A percentile compares a stretch with the other conserved stretches of the same genome.
These are phyloP conservation scores for Russula compacta DNA, from an alignment of 768 basidiomycete species.

Conservation along the genomic window DNA sequence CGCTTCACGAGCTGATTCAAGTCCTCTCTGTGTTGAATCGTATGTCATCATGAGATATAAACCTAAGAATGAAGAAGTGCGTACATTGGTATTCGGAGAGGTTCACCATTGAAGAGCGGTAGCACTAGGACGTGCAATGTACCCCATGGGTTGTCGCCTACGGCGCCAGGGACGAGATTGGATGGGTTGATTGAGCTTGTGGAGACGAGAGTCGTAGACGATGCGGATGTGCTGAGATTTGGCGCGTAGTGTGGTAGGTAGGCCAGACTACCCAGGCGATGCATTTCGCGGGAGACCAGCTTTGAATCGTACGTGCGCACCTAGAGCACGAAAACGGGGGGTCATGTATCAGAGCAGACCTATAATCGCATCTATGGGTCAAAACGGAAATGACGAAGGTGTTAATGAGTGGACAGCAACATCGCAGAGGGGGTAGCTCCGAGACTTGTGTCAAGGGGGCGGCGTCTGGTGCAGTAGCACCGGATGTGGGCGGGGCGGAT, in stretches of 20 bases:
- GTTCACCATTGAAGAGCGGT: constrained; percentile 87
- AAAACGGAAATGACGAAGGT: background rate
- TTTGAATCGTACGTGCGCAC: constrained; percentile 73
- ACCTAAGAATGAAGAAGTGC: constrained; percentile 21
- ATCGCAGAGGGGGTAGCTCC: background rate
- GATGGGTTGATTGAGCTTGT: constrained; percentile 18
- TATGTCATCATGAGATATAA: background rate
- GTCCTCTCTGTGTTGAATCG: constrained; percentile 53
- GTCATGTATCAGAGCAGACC: background rate
- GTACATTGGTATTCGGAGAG: constrained; percentile 75
- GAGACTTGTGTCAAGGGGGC: background rate
- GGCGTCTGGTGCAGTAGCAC: too few relatives aligned
- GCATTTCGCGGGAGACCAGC: constrained; percentile 77
- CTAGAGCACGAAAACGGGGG: constrained; percentile 22
- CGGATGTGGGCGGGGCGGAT: background rate
- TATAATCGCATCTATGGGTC: background rate
- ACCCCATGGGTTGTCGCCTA: constrained; percentile 69
- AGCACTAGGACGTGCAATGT: constrained; percentile 79
- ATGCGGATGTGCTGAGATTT: constrained; percentile 39
- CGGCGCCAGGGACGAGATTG: constrained; percentile 25
- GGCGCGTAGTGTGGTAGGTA: constrained; percentile 46
- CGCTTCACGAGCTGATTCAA: constrained; percentile 73
- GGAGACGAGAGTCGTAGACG: constrained; percentile 36
- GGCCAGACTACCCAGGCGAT: constrained; percentile 59
- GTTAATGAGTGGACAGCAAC: background rate